Evolutionary conservation across 768 basidiomycete genomes (phyloP), one percentile per base, ranked within the genome.

Genomic region (Amanita inopinata): DNA sequence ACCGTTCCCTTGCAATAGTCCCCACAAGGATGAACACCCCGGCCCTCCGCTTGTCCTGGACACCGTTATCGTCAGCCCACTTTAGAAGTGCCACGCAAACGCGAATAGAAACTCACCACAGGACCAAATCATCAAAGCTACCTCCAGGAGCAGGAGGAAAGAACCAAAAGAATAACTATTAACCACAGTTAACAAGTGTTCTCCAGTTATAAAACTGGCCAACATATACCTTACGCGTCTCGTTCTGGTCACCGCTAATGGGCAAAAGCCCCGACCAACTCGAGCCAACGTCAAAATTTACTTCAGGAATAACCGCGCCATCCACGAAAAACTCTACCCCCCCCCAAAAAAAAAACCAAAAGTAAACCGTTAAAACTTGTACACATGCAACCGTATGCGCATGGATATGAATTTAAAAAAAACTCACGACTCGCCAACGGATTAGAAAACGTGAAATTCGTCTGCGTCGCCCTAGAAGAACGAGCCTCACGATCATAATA

Each of bases 151-250:
- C 83, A 1, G 83, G 80, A 43, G 83, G 84, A 64, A 84, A 86
- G 60, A 84, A 80, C 83, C 83, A 86, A 62, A 86, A 86, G 64
- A 80, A 86, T 11, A 85, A 69, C 80, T 85, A 15, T 7, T 40
- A 0, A 30, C 37, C n/a, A 27, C 15, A 7, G 17, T 5, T 33
- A 33, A 6, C 32, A 33, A 14, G 5, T 10, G 12, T 33, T 14
- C n/a, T n/a, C n/a, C n/a, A n/a, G n/a, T 5, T 33, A 6, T 7
- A 6, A 14, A 33, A 14, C 12, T 10, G 32, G 32, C 5, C 7
- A 19, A 43, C 49, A 17, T 24, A 31, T 46, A 79, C 81, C 71
- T 85, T 69, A 32, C 82, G 70, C 5, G 80, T 80, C 59, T 87
- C 84, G 35, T 80, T 65, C 8, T 66, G 28, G 4, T 65, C 59